Evolutionary conservation across 1,139 yeast species (phyloP), one percentile per base, ranked within the genome.

Genomic region (Kurtzmaniella quercitrusa): DNA sequence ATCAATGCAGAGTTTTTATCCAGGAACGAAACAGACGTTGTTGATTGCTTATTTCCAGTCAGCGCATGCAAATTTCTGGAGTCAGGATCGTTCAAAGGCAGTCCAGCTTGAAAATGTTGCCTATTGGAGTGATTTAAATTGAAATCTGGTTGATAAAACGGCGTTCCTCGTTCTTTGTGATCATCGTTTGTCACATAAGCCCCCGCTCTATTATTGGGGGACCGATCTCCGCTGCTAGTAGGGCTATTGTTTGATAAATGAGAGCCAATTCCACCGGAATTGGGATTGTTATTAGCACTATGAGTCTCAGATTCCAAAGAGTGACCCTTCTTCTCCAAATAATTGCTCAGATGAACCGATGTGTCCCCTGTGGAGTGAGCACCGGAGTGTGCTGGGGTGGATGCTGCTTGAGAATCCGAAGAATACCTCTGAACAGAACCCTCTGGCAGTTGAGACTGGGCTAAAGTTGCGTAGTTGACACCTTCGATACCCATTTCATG

Each of bases 1-100:
- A 51, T 44, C 35, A 46, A 51, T 8, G 52, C 43, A 43, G 52
- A 42, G 26, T 40, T 35, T 15, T 36, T 32, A 17, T 43, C 39
- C 20, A 18, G 39, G 35, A 18, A 38, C 28, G 15, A 36, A 20
- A 23, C 32, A 9, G 32, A 16, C 22, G 26, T 21, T 17, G 33
- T 26, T 5, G 30, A 5, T 26, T 26, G 30, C 30, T 26, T 26
- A 9, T 9, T 26, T 12, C n/a, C 38, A 8, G 19, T 32, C 36
- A 26, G 43, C 33, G 14, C 39, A 8, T 19, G 18, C 15, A 28
- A 11, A 21, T 21, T 21, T 26, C 30, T 26, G 9, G 30, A 5
- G n/a, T 14, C 30, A 26, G 30, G 14, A 11, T 26, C 30, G n/a
- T 5, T 5, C n/a, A 4, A 11, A 9, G 6, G 9, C 12, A 12